A percentile compares a stretch with the other conserved stretches of the same genome.
phyloP scores from a whole-genome alignment of 2,329 filamentous ascomycete genomes.

The Ophiocordyceps camponoti-saundersi region DNA sequence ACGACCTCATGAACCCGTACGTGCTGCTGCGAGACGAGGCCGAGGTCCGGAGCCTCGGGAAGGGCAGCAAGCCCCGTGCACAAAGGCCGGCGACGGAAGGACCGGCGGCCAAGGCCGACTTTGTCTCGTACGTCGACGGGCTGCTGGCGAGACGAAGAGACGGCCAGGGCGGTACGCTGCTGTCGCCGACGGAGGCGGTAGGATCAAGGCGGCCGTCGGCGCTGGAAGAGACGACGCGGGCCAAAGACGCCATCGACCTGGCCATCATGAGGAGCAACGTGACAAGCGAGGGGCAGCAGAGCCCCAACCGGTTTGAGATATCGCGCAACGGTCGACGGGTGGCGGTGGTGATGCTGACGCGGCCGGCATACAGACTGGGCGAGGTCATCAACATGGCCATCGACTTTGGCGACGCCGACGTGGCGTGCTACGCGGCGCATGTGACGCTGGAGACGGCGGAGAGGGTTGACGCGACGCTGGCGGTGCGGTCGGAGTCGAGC shows the following conservation, averaged over 20 bases:
- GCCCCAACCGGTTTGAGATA: conserved; percentile 89
- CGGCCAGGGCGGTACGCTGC: conserved; percentile 38
- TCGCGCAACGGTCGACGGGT: conserved; percentile 83
- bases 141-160: conserved; percentile 44
- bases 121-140: conserved; percentile 61
- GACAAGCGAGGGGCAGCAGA: conserved; percentile 50
- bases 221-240: conserved; percentile 40
- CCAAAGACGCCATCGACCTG: conserved; percentile 77
- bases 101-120: conserved; percentile 40
- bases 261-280: conserved; percentile 74
- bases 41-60: conserved; percentile 31
- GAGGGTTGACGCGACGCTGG: conserved; percentile 62
- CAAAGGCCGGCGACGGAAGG: conserved; percentile 12
- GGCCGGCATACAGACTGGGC: conserved; percentile 76
- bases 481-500: conserved; percentile 69
- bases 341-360: conserved; percentile 73
- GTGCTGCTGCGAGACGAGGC: conserved; percentile 77
- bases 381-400: conserved; percentile 73
- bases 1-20: conserved; percentile 90
- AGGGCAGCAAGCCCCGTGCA: conserved; percentile 10
- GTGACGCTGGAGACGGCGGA: conserved; percentile 76
- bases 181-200: conserved; percentile 51
- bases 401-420: conserved; percentile 62
- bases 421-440: conserved; percentile 75
- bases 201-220: conserved; percentile 37